Evolutionary conservation across 768 basidiomycete genomes (phyloP), one percentile per base, ranked within the genome.

Genomic region (Botryobasidium botryosum): DNA sequence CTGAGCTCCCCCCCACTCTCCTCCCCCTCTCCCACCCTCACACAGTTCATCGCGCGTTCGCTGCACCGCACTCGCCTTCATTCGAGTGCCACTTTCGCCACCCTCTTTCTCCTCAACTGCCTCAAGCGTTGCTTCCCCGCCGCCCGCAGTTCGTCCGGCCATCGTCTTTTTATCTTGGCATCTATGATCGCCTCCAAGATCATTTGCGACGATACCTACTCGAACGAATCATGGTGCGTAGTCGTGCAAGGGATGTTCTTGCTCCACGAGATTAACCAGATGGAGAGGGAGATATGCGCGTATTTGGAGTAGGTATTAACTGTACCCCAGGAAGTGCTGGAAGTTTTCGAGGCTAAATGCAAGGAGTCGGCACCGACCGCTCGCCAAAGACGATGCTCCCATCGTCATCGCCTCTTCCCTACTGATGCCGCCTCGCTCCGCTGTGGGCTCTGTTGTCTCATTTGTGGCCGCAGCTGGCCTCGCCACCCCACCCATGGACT

Each of bases 41-140:
- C 82, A 0, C 68, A 74, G 51, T 87, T 87, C 59, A 83, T 87
- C 55, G 84, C 84, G 0, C 90, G 90, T 57, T 79, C 82, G 0
- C 72, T 88, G 12, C 82, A 88, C 54, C 77, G 86, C 24, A 84
- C 81, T 0, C 77, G 82, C 48, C 68, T 86, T 1, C 76, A 79
- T 40, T 56, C 67, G 6, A 68, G 75, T 7, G 80, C 83, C 49
- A 72, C 72, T 6, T 71, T 70, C 53, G 75, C 77, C 20, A 74
- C 77, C 0, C 66, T 68, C 18, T 58, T 65, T 37, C 59, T 67
- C 29, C 58, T 68, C 13, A 56, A 56, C 33, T 56, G 66, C 28
- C 55, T 68, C 35, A 68, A 68, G 54, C 55, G 56, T 17, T 59
- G 64, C n/a, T 68, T 65, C 57, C 67, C 67, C 5, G 62, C 64